phyloP scores from a whole-genome alignment of 257 asterid genomes.

The Solanum gandarillasii region DNA sequence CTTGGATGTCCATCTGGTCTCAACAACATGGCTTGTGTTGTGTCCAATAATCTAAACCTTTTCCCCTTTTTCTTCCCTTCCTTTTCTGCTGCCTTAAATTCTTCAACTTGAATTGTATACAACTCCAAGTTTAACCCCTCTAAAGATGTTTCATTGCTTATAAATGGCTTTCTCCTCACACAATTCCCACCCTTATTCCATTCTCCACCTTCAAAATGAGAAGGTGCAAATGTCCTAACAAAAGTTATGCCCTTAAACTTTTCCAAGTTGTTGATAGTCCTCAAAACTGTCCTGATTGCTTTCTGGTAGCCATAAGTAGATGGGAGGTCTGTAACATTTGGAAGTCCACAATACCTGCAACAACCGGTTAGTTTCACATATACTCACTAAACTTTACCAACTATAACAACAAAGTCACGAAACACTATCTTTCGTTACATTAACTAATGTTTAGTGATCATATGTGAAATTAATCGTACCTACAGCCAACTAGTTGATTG shows the following conservation, averaged over 20 bases:
- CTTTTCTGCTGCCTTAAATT: constrained; percentile 4
- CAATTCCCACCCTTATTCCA: constrained; percentile 12
- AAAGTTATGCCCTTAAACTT: constrained; percentile 7
- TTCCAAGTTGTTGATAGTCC: neutral
- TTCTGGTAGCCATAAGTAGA: neutral
- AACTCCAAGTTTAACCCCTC: constrained; percentile 4
- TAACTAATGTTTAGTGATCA: neutral
- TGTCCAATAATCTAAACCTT: constrained; percentile 11
- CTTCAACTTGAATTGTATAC: constrained; percentile 5
- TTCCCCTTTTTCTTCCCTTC: constrained; percentile 6
- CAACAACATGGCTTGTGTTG: constrained; percentile 12
- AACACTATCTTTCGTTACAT: neutral
- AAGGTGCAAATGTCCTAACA: constrained; percentile 7
- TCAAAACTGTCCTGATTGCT: constrained; percentile 7
- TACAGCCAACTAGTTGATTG: constrained; percentile 5
- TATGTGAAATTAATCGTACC: neutral
- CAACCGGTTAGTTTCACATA: neutral
- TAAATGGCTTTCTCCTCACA: constrained; percentile 9
- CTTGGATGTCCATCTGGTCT: constrained; percentile 17
- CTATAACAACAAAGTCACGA: neutral
- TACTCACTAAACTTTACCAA: neutral
- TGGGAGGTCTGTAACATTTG: constrained; percentile 6
- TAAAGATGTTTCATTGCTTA: constrained; percentile 6
- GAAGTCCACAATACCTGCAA: neutral
- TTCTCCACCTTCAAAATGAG: constrained; percentile 17